Percentiles rank a stretch among this genome's conserved stretches.
These are phyloP conservation scores for Arabidopsis thaliana DNA, from an alignment of 345 rosid genomes.

Conservation along the genomic window DNA sequence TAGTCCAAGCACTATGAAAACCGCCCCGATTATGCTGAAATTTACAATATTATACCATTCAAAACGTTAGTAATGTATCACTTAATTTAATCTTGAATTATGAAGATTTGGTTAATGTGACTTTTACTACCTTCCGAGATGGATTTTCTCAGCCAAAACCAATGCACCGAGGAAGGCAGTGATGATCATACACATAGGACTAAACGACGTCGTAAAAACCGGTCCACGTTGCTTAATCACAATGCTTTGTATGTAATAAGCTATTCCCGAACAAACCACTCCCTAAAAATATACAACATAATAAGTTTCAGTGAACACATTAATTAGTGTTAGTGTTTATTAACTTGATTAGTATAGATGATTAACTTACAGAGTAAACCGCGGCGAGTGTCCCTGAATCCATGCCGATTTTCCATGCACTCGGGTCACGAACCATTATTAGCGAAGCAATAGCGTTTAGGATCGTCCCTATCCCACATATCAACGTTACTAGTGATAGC, in stretches of 20 bases:
- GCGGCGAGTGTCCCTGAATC: constrained; percentile 82
- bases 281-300: constrained; percentile 53
- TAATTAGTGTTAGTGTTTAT: neutral
- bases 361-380: constrained; percentile 63
- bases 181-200: constrained; percentile 87
- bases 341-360: neutral
- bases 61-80: neutral
- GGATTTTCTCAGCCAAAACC: constrained; percentile 68
- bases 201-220: constrained; percentile 78
- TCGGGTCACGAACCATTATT: constrained; percentile 68
- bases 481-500: constrained; percentile 70
- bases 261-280: constrained; percentile 85
- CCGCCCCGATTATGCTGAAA: constrained; percentile 76
- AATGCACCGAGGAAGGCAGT: constrained; percentile 70
- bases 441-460: constrained; percentile 65
- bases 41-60: constrained; percentile 17
- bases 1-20: constrained; percentile 75
- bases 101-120: neutral
- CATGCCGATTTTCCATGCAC: constrained; percentile 71
- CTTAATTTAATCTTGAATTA: neutral
- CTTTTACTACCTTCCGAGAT: constrained; percentile 75
- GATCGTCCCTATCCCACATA: constrained; percentile 72
- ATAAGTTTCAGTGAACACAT: neutral
- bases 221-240: constrained; percentile 75
- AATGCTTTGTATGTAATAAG: constrained; percentile 80